These are phyloP conservation scores for Wickerhamomyces mucosus DNA, from an alignment of 805 yeast genomes.

Conservation along the genomic window DNA sequence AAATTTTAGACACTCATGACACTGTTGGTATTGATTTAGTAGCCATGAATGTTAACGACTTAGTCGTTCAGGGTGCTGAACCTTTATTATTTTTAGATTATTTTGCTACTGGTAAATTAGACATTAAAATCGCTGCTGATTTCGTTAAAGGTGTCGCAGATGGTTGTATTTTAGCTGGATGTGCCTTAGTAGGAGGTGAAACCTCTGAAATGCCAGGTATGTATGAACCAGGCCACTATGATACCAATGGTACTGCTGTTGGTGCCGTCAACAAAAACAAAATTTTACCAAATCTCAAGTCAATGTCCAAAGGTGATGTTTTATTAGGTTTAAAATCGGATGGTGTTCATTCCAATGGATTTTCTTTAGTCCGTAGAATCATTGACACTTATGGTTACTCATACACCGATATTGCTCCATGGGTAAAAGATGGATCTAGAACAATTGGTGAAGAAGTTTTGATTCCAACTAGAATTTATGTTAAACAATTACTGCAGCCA, in stretches of 20 bases:
- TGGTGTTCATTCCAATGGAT: conserved; percentile 96
- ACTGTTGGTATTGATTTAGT: conserved; percentile 99
- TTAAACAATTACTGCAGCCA: conserved; percentile 76
- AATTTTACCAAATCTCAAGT: conserved; percentile 61
- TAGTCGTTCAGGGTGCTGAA: conserved; percentile 98
- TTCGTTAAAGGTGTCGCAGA: conserved; percentile 94
- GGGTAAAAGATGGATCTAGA: conserved; percentile 43
- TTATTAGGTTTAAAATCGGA: conserved; percentile 81
- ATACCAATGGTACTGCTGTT: conserved; percentile 96
- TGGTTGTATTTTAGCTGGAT: conserved; percentile 90
- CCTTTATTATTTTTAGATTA: conserved; percentile 93
- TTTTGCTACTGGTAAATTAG: conserved; percentile 91
- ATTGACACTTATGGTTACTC: conserved; percentile 66
- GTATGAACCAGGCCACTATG: conserved; percentile 92
- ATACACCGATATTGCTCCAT: conserved; percentile 76
- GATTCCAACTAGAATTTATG: conserved; percentile 90
- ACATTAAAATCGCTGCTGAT: conserved; percentile 71
- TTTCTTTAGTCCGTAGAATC: conserved; percentile 87
- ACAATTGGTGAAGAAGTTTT: conserved; percentile 82
- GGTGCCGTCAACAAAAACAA: conserved; percentile 82
- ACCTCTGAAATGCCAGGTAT: conserved; percentile 99
- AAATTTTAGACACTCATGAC: conserved; percentile 76
- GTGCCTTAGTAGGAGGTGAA: conserved; percentile 98
- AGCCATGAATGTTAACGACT: conserved; percentile 97
- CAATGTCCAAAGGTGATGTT: conserved; percentile 73